These are phyloP conservation scores for Suillus alpinus DNA, from an alignment of 768 basidiomycete genomes.

Conservation along the genomic window DNA sequence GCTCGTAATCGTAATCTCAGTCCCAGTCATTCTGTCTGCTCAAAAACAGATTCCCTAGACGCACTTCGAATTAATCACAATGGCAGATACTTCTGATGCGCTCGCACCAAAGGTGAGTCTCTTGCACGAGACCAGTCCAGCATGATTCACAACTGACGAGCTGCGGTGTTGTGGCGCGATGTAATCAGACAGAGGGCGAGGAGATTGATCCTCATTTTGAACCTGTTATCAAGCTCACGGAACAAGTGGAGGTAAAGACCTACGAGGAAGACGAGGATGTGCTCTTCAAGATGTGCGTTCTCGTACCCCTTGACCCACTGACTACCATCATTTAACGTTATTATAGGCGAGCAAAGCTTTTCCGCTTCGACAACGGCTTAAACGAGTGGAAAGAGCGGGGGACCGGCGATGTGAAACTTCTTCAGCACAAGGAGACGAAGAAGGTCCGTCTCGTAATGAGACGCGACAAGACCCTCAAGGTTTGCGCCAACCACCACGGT, in stretches of 20 bases:
- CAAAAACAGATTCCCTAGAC: conserved; percentile 1
- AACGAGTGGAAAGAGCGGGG: conserved; percentile 98
- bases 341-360: conserved; percentile 92
- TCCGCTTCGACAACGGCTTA: conserved; percentile 78
- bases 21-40: neutral
- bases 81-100: conserved; percentile 61
- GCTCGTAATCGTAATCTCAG: conserved; percentile 2
- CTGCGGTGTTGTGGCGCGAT: conserved; percentile 2
- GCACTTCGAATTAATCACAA: conserved; percentile 24
- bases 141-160: neutral
- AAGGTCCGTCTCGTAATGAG: conserved; percentile 98
- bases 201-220: conserved; percentile 90
- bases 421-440: conserved; percentile 84
- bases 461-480: conserved; percentile 99
- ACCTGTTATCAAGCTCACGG: conserved; percentile 94
- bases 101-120: conserved; percentile 68
- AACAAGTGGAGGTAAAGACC: conserved; percentile 94
- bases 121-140: conserved; percentile 16
- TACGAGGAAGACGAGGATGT: conserved; percentile 91
- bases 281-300: conserved; percentile 91
- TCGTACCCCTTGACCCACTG: conserved; percentile 13
- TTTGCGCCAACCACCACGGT: conserved; percentile 98
- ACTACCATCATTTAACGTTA: conserved; percentile 21
- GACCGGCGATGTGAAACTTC: conserved; percentile 91
- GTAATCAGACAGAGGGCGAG: conserved; percentile 48